Evolutionary conservation across 352 stramenopile genomes (phyloP).

Genomic region (Phytopythium aichiense): DNA sequence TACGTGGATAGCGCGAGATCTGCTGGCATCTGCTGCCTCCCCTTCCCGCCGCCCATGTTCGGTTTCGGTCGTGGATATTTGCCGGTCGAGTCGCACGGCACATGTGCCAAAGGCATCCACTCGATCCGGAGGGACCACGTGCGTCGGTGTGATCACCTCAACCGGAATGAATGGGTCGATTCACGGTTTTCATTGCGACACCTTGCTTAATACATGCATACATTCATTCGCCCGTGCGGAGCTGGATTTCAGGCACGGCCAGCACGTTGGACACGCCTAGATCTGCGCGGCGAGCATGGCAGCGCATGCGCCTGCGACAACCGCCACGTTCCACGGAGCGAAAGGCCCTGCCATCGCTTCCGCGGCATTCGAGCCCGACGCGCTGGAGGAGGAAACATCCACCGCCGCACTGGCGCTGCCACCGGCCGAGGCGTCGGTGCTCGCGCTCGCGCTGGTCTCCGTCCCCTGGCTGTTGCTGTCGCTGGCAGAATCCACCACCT

Average conservation of each 20-base stretch:
- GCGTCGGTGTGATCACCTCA: background rate
- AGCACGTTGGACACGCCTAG: background rate
- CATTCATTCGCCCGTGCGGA: background rate
- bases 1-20: background rate
- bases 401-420: background rate
- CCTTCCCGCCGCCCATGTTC: background rate
- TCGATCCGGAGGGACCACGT: background rate
- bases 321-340: background rate
- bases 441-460: background rate
- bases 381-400: background rate
- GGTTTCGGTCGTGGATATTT: background rate
- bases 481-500: background rate
- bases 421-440: background rate
- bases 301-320: constrained; percentile 1
- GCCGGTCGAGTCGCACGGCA: background rate
- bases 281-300: background rate
- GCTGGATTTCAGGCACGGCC: background rate
- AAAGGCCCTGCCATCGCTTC: background rate
- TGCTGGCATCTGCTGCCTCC: background rate
- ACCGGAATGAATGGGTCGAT: background rate
- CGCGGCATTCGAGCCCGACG: background rate
- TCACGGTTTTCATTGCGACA: background rate
- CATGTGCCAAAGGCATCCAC: background rate
- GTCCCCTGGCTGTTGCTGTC: background rate
- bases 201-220: background rate